Percentiles rank a stretch among this genome's conserved stretches.
These are phyloP conservation scores for Atalantia buxifolia DNA, from an alignment of 345 rosid species.

Conservation along the genomic window DNA sequence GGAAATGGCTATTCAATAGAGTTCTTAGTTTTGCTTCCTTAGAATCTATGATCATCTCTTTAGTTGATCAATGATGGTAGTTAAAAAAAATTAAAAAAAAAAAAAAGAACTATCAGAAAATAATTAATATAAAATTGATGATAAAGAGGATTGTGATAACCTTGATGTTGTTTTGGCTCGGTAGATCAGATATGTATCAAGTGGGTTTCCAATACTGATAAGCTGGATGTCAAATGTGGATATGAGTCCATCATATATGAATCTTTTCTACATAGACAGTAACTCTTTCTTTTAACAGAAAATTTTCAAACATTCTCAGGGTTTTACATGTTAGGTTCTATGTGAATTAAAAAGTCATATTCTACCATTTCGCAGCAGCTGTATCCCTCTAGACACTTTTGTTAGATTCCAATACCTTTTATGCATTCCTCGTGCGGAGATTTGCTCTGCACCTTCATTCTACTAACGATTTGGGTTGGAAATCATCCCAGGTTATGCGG, in stretches of 20 bases:
- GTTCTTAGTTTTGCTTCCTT: not conserved
- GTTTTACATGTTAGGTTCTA: not conserved
- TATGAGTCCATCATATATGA: not conserved
- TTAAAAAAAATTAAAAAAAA: too few species aligned
- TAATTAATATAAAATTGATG: too few species aligned
- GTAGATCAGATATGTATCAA: not conserved
- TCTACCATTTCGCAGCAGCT: not conserved
- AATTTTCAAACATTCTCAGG: not conserved
- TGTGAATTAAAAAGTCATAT: not conserved
- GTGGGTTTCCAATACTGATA: not conserved
- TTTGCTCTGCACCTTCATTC: not conserved
- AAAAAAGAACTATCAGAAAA: too few species aligned
- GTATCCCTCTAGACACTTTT: not conserved
- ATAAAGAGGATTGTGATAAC: not conserved
- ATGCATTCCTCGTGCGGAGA: not conserved
- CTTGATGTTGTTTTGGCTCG: not conserved
- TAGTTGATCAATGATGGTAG: not conserved
- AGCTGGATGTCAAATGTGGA: not conserved
- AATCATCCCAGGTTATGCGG: conserved; percentile 67
- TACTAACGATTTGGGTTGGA: conserved; percentile 8
- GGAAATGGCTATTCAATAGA: not conserved
- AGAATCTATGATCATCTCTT: not conserved
- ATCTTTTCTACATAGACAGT: not conserved
- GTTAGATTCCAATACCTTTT: not conserved
- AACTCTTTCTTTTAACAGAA: not conserved